These are phyloP conservation scores for Backusella morwellensis DNA, from an alignment of 192 early-diverging fungal species.

Conservation along the genomic window DNA sequence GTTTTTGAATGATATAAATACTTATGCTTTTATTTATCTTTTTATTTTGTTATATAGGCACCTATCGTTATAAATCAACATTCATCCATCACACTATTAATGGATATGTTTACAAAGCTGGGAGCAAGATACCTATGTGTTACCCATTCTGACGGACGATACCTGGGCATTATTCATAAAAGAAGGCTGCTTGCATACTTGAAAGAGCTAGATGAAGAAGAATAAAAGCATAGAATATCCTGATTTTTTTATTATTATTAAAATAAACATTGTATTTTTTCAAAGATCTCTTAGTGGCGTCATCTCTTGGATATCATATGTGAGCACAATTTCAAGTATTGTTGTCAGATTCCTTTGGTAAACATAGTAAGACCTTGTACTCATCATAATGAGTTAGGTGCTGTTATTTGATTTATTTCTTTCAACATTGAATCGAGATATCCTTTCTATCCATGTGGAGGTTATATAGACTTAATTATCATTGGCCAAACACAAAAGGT, in stretches of 20 bases:
- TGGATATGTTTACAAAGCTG: conserved; percentile 81
- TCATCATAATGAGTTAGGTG: too few relatives aligned
- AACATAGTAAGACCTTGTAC: too few relatives aligned
- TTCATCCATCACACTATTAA: conserved; percentile 81
- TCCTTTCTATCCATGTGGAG: too few relatives aligned
- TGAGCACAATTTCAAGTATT: too few relatives aligned
- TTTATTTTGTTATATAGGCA: conserved; percentile 46
- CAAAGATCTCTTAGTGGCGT: too few relatives aligned
- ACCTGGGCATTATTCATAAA: conserved; percentile 84
- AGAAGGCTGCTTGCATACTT: conserved; percentile 75
- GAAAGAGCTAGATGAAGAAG: conserved; percentile 65
- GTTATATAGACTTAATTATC: too few relatives aligned
- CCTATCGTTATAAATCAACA: conserved; percentile 72
- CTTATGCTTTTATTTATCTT: not conserved
- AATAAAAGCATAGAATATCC: not conserved
- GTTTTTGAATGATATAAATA: not conserved
- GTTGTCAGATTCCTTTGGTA: too few relatives aligned
- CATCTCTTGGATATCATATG: too few relatives aligned
- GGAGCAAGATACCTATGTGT: conserved; percentile 83
- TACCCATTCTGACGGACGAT: conserved; percentile 62
- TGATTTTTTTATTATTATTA: not conserved
- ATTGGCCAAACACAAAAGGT: not conserved
- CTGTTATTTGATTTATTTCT: too few relatives aligned
- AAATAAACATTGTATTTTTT: too few relatives aligned
- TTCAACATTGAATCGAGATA: too few relatives aligned